Conservation (phyloP, 2,329 filamentous ascomycete genomes). For the Paraconiothyrium sp. region DNA sequence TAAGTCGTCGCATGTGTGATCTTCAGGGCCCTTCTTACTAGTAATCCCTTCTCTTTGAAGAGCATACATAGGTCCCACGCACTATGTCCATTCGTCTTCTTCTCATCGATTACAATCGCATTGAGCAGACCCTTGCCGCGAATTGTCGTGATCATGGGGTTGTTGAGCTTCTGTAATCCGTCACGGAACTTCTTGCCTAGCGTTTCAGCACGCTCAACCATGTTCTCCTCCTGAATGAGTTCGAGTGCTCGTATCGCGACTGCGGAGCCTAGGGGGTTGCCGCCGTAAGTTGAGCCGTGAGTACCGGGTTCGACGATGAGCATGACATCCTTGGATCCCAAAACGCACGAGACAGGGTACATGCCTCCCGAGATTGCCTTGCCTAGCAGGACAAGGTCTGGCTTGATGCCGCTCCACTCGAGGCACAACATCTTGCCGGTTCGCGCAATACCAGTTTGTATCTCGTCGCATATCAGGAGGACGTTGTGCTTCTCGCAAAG, state of each 20-base stretch:
- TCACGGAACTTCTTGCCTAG: constrained; percentile 86
- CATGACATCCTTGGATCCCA: constrained; percentile 91
- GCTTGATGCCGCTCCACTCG: constrained; percentile 94
- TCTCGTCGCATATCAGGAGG: constrained; percentile 96
- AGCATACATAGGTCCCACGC: constrained; percentile 98
- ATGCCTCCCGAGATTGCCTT: constrained; percentile 98
- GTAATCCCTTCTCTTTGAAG: constrained; percentile 91
- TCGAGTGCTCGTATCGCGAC: constrained; percentile 95
- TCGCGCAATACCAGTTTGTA: constrained; percentile 95
- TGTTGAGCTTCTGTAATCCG: constrained; percentile 77
- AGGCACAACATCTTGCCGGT: constrained; percentile 94
- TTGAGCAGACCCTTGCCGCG: constrained; percentile 95
- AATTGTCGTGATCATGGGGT: constrained; percentile 81
- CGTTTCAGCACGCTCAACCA: constrained; percentile 82
- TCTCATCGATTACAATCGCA: constrained; percentile 94
- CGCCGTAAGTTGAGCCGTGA: constrained; percentile 97
- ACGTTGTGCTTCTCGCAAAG: constrained; percentile 97
- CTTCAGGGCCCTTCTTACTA: constrained; percentile 70
- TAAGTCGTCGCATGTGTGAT: constrained; percentile 47
- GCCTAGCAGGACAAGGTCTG: constrained; percentile 91
- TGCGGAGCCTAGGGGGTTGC: constrained; percentile 93
- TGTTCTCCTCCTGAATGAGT: constrained; percentile 88
- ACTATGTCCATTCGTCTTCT: constrained; percentile 81
- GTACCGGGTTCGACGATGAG: constrained; percentile 95
- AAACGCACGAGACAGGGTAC: constrained; percentile 96